Conservation (phyloP, 2,329 filamentous ascomycete genomes). For the Neoarthrinium moseri region DNA sequence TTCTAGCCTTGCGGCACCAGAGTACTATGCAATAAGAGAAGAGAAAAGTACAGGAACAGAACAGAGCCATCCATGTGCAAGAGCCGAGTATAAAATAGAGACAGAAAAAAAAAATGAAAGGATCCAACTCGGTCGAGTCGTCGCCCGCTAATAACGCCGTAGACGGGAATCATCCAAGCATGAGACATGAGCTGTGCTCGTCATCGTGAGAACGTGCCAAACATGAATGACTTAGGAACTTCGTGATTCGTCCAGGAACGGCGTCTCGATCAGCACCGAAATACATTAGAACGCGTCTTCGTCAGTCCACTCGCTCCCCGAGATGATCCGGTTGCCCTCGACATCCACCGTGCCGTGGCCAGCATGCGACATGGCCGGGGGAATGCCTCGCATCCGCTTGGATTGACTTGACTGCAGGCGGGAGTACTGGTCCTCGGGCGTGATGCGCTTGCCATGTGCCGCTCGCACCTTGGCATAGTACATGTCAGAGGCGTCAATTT, state of each 20-base stretch:
- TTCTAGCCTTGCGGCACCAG: conserved; percentile 8
- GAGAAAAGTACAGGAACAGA: conserved; percentile 9
- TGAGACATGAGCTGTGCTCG: conserved; percentile 20
- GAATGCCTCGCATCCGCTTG: conserved; percentile 56
- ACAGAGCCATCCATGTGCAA: neutral
- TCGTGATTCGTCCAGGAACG: conserved; percentile 21
- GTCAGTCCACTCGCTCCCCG: conserved; percentile 66
- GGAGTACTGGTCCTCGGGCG: conserved; percentile 44
- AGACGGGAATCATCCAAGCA: conserved; percentile 9
- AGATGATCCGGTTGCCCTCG: conserved; percentile 63
- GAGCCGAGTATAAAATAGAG: neutral
- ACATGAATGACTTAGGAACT: conserved; percentile 19
- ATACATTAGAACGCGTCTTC: conserved; percentile 55
- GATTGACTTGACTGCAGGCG: conserved; percentile 39
- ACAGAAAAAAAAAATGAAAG: conserved; percentile 2
- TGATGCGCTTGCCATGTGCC: conserved; percentile 64
- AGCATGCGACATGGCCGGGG: conserved; percentile 42
- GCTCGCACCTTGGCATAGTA: conserved; percentile 79
- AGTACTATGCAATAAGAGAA: conserved; percentile 11
- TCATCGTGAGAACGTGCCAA: conserved; percentile 18
- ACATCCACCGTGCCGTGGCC: conserved; percentile 50
- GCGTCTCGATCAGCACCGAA: conserved; percentile 12
- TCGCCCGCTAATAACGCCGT: conserved; percentile 1
- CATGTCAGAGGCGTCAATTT: conserved; percentile 71
- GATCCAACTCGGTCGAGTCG: neutral